phyloP scores from a whole-genome alignment of 306 rosid species.

The Trifolium dubium region DNA sequence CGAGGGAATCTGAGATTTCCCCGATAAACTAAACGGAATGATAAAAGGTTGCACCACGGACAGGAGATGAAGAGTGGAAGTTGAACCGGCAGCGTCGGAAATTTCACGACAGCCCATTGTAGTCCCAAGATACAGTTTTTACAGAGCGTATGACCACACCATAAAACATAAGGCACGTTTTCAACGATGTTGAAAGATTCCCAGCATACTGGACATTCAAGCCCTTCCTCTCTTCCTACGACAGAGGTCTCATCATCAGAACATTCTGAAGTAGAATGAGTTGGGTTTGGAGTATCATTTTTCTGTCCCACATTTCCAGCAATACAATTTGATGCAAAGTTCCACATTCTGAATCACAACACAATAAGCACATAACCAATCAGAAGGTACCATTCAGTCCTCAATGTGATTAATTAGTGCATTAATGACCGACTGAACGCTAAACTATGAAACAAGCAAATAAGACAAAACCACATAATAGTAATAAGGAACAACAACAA shows the following conservation, averaged over 20 bases:
- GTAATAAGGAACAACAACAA: slow-evolving; percentile 19
- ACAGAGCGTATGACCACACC: slow-evolving; percentile 99
- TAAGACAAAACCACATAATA: slow-evolving; percentile 26
- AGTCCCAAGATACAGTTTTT: slow-evolving; percentile 93
- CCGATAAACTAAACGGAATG: slow-evolving; percentile 81
- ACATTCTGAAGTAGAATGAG: slow-evolving; percentile 68
- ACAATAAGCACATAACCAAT: slow-evolving; percentile 43
- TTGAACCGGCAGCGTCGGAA: slow-evolving; percentile 91
- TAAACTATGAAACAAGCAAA: slow-evolving; percentile 42
- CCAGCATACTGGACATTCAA: slow-evolving; percentile 97
- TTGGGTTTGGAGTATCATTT: slow-evolving; percentile 53
- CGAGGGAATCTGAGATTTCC: slow-evolving; percentile 88
- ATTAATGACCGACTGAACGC: slow-evolving; percentile 24
- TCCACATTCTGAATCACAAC: slow-evolving; percentile 72
- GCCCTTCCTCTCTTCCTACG: slow-evolving; percentile 84
- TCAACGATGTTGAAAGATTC: slow-evolving; percentile 96
- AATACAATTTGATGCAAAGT: slow-evolving; percentile 81
- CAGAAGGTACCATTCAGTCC: slow-evolving; percentile 44
- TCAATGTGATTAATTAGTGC: slow-evolving; percentile 21
- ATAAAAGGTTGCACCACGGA: slow-evolving; percentile 96
- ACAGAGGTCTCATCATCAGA: slow-evolving; percentile 89
- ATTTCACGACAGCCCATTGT: slow-evolving; percentile 95
- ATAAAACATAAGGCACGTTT: slow-evolving; percentile 93
- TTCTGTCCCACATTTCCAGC: slow-evolving; percentile 73
- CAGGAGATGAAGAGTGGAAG: slow-evolving; percentile 96